Evolutionary conservation across 805 yeast species (phyloP).

Genomic region (Danielia oregonensis): DNA sequence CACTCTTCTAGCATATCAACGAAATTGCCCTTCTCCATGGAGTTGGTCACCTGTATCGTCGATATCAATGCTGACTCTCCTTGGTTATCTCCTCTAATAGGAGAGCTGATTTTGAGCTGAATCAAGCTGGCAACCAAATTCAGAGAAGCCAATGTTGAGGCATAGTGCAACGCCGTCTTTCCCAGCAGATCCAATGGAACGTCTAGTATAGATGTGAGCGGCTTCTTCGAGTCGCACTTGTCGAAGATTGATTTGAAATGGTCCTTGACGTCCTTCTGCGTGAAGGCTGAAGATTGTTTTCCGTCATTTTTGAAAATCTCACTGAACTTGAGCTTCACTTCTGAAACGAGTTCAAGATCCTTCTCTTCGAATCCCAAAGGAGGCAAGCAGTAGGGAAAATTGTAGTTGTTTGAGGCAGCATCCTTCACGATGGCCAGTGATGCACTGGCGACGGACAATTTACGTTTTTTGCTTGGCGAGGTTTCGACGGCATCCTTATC

Average conservation of each 20-base stretch:
- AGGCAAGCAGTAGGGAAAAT: conserved; percentile 45
- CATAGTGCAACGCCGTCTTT: conserved; percentile 42
- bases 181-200: conserved; percentile 38
- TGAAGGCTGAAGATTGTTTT: conserved; percentile 13
- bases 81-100: conserved; percentile 34
- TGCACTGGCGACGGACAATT: conserved; percentile 6
- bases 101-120: conserved; percentile 32
- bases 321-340: conserved; percentile 29
- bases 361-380: conserved; percentile 36
- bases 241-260: conserved; percentile 22
- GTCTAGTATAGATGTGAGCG: conserved; percentile 20
- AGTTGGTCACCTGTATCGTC: conserved; percentile 79
- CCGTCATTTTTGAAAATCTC: conserved; percentile 35
- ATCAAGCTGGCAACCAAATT: conserved; percentile 33
- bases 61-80: conserved; percentile 46
- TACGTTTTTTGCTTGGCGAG: conserved; percentile 38
- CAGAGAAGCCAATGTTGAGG: conserved; percentile 37
- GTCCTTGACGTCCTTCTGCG: conserved; percentile 21
- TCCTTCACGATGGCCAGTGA: conserved; percentile 1
- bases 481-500: conserved; percentile 27
- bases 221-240: conserved; percentile 9
- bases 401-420: conserved; percentile 30
- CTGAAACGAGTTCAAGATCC: conserved; percentile 27
- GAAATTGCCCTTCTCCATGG: conserved; percentile 77
- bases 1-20: conserved; percentile 58